Base-by-base conservation (phyloP, 2,329 filamentous ascomycete genomes). In the Ophiostoma himal-ulmi region DNA sequence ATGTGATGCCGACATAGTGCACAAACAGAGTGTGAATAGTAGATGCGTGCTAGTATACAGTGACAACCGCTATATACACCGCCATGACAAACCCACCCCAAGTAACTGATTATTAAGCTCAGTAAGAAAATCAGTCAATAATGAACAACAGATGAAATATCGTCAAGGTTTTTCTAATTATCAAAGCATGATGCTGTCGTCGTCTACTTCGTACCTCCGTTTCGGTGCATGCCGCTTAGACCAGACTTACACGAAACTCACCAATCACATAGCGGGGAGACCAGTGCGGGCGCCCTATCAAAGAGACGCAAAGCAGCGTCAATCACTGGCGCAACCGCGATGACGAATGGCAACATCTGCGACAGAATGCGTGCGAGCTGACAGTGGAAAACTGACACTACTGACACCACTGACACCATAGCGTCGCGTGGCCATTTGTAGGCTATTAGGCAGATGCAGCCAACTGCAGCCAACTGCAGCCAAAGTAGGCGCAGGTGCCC, bases 341-440 rank as follows among this genome's bases (percentile, higher is more conserved):
- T 37, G 60, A 64, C 30, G 34, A 64, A 64, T 64, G 60, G 34
- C 60, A 64, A 64, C 60, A 64, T 64, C 60, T 39, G 60, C 60
- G 34, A n/a, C 60, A 36, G 26, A 11, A n/a, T 39, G 30, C 60
- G 60, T 64, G 60, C 60, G 60, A 17, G 57, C 22, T 10, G 10
- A 4, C 30, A 30, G 30, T 54, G 48, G 48, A 3, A 13, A 36
- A 5, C 22, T 26, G 54, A 30, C 54, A 60, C 22, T 6, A 64
- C 57, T 64, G 57, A 64, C 57, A 64, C 57, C 26, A 62, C 22
- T 13, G 26, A 14, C 22, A 64, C 44, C 44, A 48, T 48, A 48
- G 37, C 44, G 52, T 57, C 52, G 52, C 52, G 52, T 57, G 52
- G 52, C 10, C 52, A 26, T 26, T 11, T 22, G 11, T 26, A 57